Evolutionary conservation across 768 basidiomycete species (phyloP).

Genomic region (Boletus rex-veris): DNA sequence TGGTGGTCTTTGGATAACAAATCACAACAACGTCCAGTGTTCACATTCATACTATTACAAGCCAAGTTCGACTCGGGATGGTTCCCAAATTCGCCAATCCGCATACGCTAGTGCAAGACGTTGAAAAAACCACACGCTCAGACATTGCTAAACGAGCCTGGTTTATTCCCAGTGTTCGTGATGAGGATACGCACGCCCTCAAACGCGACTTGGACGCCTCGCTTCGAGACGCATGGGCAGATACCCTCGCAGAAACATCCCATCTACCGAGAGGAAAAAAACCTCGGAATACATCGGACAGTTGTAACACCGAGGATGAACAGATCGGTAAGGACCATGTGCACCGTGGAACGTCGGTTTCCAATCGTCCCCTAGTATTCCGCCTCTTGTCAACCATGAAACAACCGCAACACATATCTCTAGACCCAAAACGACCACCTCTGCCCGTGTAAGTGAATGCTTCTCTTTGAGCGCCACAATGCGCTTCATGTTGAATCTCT

Average conservation of each 20-base stretch:
- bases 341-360: not conserved
- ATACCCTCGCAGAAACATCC: conserved; percentile 3
- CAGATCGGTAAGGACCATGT: not conserved
- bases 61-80: conserved; percentile 10
- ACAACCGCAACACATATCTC: conserved; percentile 37
- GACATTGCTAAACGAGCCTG: conserved; percentile 21
- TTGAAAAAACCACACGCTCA: conserved; percentile 36
- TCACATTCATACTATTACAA: no score
- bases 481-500: not conserved
- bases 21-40: conserved; percentile 9
- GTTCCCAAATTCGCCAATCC: conserved; percentile 46
- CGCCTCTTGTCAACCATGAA: conserved; percentile 43
- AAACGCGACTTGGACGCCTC: conserved; percentile 21
- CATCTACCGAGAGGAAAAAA: not conserved
- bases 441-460: conserved; percentile 33
- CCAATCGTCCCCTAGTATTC: conserved; percentile 36
- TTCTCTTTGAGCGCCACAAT: not conserved
- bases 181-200: conserved; percentile 11
- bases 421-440: conserved; percentile 39
- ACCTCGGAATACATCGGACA: conserved; percentile 5
- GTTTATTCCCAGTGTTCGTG: not conserved
- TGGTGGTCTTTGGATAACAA: conserved; percentile 11
- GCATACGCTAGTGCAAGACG: conserved; percentile 35
- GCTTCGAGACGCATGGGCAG: conserved; percentile 22
- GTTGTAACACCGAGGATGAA: not conserved